Base-by-base conservation (phyloP, 805 yeast species). In the Saturnispora dispora region DNA sequence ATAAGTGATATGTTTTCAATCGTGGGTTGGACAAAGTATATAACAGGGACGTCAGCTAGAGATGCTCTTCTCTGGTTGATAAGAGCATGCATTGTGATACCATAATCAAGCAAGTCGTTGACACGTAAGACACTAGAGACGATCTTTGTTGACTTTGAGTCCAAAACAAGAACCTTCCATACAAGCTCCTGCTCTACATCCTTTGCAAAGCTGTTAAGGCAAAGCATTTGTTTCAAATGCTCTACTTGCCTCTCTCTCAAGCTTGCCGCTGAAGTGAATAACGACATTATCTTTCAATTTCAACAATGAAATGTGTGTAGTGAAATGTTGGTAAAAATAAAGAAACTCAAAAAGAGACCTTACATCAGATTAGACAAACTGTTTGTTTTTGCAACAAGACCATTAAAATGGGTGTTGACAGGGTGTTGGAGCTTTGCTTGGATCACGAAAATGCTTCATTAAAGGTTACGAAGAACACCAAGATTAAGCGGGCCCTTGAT, bases 111-210 rank as follows among this genome's bases (percentile, higher is more conserved):
- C 57, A 93, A 73, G 65, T 95, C 99, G 60, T 88, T 88, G 55
- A 91, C 96, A 53, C 98, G 74, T 51, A 93, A 69, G n/a, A 93
- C 91, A 6, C 96, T 85, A 2, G 97, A 89, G 6, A 93, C 78
- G 41, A 93, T 84, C 17, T 85, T 85, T 30, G 95, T 86, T 40
- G 96, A 86, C 53, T 82, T 78, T 39, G 74, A 66, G 65, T 93
- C 99, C 57, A 93, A 74, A 5, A 93, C 79, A 46, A 93, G 74
- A 8, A 87, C 96, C 63, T 93, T 93, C 99, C 99, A 93, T 28
- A 83, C 74, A 50, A 87, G 74, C 55, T 85, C 91, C 57, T 83
- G 88, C 58, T 82, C 86, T 47, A 73, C 77, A 53, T 76, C 76
- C 20, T 76, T 69, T 7, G 83, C 76, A 37, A 78, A 52, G 5